Evolutionary conservation across 345 rosid species (phyloP).

Genomic region (Acer negundo): DNA sequence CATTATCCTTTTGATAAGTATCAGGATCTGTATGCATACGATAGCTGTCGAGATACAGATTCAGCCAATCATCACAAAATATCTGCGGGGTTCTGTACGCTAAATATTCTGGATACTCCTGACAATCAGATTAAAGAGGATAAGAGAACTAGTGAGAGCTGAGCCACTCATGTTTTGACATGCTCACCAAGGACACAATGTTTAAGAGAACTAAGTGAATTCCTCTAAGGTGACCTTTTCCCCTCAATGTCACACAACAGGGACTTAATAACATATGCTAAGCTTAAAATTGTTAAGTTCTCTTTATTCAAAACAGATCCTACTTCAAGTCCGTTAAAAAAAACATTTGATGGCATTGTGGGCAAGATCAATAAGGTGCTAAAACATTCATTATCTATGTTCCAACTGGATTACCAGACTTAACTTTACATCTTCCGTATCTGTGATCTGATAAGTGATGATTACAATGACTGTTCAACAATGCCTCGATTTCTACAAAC

Average conservation of each 20-base stretch:
- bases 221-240: background rate
- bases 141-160: slow-evolving; percentile 19
- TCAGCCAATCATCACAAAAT: slow-evolving; percentile 92
- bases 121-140: slow-evolving; percentile 36
- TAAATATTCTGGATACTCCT: slow-evolving; percentile 85
- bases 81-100: slow-evolving; percentile 68
- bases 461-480: background rate
- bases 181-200: slow-evolving; percentile 11
- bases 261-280: background rate
- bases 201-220: background rate
- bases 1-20: slow-evolving; percentile 45
- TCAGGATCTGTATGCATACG: slow-evolving; percentile 66
- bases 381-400: background rate
- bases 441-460: background rate
- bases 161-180: slow-evolving; percentile 12
- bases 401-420: background rate
- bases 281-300: background rate
- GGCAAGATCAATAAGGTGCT: background rate
- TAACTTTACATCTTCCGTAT: background rate
- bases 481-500: background rate
- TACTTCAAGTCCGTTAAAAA: background rate
- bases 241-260: background rate
- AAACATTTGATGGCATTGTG: background rate
- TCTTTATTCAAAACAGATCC: background rate
- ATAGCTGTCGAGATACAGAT: slow-evolving; percentile 71